Percentiles rank a stretch among this genome's conserved stretches.
These are phyloP conservation scores for Rhytidhysteron rufulum DNA, from an alignment of 2,329 filamentous ascomycete species.

Conservation along the genomic window DNA sequence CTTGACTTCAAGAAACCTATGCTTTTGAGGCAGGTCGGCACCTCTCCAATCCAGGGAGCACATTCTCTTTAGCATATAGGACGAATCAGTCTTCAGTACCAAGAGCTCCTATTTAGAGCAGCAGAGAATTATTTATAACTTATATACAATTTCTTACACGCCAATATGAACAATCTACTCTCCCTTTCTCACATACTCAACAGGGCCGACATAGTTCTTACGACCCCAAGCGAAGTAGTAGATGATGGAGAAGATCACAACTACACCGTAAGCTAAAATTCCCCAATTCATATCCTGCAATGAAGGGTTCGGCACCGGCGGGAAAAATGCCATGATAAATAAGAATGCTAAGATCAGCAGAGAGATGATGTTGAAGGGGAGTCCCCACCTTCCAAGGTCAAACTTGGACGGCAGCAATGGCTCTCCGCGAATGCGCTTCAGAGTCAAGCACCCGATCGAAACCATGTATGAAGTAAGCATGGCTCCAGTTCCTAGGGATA, in stretches of 20 bases:
- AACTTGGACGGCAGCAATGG: constrained; percentile 34
- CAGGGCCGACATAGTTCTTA: constrained; percentile 37
- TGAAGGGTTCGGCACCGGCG: constrained; percentile 23
- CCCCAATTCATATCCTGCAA: constrained; percentile 47
- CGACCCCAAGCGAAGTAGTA: constrained; percentile 43
- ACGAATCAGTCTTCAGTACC: too few species aligned
- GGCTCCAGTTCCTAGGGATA: constrained; percentile 22
- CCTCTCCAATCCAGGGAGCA: too few species aligned
- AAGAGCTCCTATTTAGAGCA: too few species aligned
- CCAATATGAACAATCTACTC: neutral
- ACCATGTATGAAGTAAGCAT: constrained; percentile 21
- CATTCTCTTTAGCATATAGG: too few species aligned
- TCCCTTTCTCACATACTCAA: constrained; percentile 18
- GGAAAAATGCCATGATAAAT: constrained; percentile 46
- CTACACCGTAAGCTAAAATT: constrained; percentile 42
- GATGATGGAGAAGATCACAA: constrained; percentile 40
- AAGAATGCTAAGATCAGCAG: constrained; percentile 38
- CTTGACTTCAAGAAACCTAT: too few species aligned
- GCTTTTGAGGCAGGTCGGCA: too few species aligned
- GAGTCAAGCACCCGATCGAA: constrained; percentile 22
- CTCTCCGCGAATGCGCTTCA: constrained; percentile 10
- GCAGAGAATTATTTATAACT: too few species aligned
- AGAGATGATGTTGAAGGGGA: constrained; percentile 41
- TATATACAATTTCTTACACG: too few species aligned
- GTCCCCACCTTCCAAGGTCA: constrained; percentile 43